Percentiles rank a stretch among this genome's conserved stretches.
phyloP scores from a whole-genome alignment of 2,329 filamentous ascomycete species.

The Blastomyces parvus region DNA sequence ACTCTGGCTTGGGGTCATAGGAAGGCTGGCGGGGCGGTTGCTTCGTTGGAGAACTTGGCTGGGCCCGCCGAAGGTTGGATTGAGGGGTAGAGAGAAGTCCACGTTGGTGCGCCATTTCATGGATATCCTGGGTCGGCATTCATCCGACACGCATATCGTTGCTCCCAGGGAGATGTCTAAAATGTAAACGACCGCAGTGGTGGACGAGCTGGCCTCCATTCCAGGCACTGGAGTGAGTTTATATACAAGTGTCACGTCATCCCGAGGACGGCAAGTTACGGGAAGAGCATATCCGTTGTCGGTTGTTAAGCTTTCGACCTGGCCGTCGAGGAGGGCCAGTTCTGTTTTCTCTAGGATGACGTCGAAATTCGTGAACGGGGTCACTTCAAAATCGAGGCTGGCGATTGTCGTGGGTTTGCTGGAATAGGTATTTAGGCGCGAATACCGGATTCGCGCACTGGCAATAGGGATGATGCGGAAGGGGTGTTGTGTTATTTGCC shows the following conservation, averaged over 20 bases:
- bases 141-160: conserved; percentile 31
- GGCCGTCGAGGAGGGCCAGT: conserved; percentile 40
- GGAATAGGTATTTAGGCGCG: conserved; percentile 37
- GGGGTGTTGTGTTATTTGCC: conserved; percentile 43
- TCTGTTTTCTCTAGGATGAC: conserved; percentile 42
- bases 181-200: conserved; percentile 30
- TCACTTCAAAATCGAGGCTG: conserved; percentile 48
- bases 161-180: conserved; percentile 42
- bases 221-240: conserved; percentile 38
- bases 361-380: conserved; percentile 42
- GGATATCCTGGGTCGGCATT: conserved; percentile 36
- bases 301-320: conserved; percentile 36
- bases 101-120: conserved; percentile 43
- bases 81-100: conserved; percentile 40
- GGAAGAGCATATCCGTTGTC: conserved; percentile 28
- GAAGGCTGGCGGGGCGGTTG: conserved; percentile 38
- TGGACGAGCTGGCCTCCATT: conserved; percentile 29
- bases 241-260: conserved; percentile 50
- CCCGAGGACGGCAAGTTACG: conserved; percentile 41
- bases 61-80: conserved; percentile 39
- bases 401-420: conserved; percentile 41
- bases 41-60: conserved; percentile 38
- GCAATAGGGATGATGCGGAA: conserved; percentile 48
- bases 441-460: conserved; percentile 48
- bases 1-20: conserved; percentile 24